A percentile compares a stretch with the other conserved stretches of the same genome.
Conservation (phyloP, 2,329 filamentous ascomycete species). For the Colletotrichum karsti region DNA sequence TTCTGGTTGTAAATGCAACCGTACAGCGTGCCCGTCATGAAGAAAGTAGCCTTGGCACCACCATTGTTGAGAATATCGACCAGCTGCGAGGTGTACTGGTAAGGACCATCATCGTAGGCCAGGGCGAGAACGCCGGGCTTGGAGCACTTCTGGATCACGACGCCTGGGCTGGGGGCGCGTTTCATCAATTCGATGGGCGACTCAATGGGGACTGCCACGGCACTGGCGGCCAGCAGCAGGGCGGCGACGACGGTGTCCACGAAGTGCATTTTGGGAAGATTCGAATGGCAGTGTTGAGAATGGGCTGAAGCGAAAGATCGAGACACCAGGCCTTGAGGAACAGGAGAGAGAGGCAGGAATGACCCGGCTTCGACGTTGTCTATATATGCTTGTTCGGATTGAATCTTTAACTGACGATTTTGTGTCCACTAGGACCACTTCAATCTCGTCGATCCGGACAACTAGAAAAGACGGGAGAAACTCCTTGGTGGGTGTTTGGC, state of each 20-base stretch:
- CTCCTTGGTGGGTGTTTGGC: constrained; percentile 1
- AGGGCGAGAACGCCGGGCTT: constrained; percentile 55
- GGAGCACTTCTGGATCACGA: constrained; percentile 54
- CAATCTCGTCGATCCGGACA: constrained; percentile 10
- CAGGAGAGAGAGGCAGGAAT: background rate
- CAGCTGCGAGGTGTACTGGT: constrained; percentile 55
- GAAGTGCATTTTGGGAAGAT: constrained; percentile 33
- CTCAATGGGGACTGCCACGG: constrained; percentile 38
- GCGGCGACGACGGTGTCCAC: constrained; percentile 33
- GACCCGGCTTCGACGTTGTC: background rate
- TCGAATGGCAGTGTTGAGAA: background rate
- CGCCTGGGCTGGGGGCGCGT: constrained; percentile 48
- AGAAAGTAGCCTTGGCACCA: constrained; percentile 62
- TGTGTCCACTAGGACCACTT: constrained; percentile 19
- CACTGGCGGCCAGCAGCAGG: constrained; percentile 38
- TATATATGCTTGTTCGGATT: background rate
- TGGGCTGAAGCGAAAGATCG: background rate
- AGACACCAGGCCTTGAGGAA: background rate
- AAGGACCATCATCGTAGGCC: constrained; percentile 64
- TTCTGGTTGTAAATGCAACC: constrained; percentile 60
- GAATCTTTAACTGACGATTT: background rate
- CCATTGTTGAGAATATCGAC: constrained; percentile 59
- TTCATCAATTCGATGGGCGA: constrained; percentile 50
- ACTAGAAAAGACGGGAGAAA: background rate
- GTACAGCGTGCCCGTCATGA: constrained; percentile 60